Evolutionary conservation across 2,329 filamentous ascomycete genomes (phyloP), one percentile per base, ranked within the genome.

Genomic region (Massarina eburnea): DNA sequence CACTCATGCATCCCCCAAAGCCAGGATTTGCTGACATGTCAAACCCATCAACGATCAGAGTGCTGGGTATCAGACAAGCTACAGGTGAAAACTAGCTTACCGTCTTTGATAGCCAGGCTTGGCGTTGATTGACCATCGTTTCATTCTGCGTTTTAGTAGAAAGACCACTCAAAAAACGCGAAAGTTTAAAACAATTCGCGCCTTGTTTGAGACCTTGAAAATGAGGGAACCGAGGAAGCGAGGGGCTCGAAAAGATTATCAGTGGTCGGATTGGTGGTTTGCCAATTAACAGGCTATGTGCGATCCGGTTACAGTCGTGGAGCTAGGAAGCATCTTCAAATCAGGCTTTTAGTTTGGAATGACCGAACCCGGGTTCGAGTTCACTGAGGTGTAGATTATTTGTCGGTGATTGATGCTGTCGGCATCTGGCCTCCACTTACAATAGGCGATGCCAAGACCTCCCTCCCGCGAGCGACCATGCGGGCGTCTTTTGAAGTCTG

Each of bases 91-190:
- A n/a, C 14, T 24, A 32, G 41, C 37, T 50, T 47, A 40, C 19
- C 12, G 6, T 38, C n/a, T 41, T 47, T 38, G 15, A 12, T 17
- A 8, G 20, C 9, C 24, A 19, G 43, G 10, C 48, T 45, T 45
- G 44, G 44, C 44, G 38, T 17, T 45, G 48, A 39, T 41, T 36
- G 24, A 41, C 37, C 26, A 43, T 3, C n/a, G 48, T 51, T 51
- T 51, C 43, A 51, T 38, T 41, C 37, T 38, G 22, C 37, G 48
- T 46, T 51, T 42, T 35, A 26, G 19, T 9, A 14, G n/a, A n/a
- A n/a, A n/a, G n/a, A n/a, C n/a, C n/a, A n/a, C n/a, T 8, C 27
- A 10, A n/a, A 32, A 12, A 22, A 32, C 26, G 5, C 7, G 7
- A 15, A 14, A 26, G 30, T 14, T 20, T 42, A 18, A 42, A 42